A percentile compares a stretch with the other conserved stretches of the same genome.
These are phyloP conservation scores for Chaetomium fimeti DNA, from an alignment of 495 filamentous ascomycete species.

Conservation along the genomic window DNA sequence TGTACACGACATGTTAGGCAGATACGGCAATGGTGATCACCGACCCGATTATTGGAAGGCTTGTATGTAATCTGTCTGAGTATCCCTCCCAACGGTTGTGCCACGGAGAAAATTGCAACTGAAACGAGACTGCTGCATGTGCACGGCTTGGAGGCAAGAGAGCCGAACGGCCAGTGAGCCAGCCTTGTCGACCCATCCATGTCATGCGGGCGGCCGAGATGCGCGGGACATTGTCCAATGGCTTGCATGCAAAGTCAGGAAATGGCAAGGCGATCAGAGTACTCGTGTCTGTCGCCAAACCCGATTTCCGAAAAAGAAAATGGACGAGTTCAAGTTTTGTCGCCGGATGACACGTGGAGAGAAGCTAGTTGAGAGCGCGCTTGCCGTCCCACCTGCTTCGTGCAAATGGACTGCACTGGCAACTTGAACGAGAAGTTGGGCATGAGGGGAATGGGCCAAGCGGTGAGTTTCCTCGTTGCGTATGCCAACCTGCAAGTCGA, in stretches of 20 bases:
- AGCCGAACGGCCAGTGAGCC: too few species aligned
- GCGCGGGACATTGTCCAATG: neutral
- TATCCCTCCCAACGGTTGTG: too few species aligned
- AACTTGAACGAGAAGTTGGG: neutral
- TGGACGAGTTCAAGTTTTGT: neutral
- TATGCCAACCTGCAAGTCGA: conserved; percentile 1
- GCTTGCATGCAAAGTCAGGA: neutral
- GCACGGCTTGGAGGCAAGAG: too few species aligned
- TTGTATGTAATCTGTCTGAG: too few species aligned
- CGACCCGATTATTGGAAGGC: too few species aligned
- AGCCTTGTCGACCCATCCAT: neutral
- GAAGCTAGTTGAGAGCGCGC: neutral
- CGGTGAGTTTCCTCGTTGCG: conserved; percentile 2
- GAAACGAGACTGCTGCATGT: too few species aligned
- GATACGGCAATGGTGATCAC: too few species aligned
- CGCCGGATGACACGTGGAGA: conserved; percentile 10
- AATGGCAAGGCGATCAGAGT: neutral
- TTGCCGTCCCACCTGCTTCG: neutral
- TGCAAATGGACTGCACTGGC: neutral
- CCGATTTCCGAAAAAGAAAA: neutral
- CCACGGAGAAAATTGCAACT: too few species aligned
- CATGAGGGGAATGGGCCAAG: neutral
- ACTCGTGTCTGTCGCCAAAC: neutral
- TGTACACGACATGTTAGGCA: too few species aligned
- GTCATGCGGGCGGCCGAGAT: neutral